Conservation (phyloP, 495 filamentous ascomycete species). For the Cetradonia linearis region DNA sequence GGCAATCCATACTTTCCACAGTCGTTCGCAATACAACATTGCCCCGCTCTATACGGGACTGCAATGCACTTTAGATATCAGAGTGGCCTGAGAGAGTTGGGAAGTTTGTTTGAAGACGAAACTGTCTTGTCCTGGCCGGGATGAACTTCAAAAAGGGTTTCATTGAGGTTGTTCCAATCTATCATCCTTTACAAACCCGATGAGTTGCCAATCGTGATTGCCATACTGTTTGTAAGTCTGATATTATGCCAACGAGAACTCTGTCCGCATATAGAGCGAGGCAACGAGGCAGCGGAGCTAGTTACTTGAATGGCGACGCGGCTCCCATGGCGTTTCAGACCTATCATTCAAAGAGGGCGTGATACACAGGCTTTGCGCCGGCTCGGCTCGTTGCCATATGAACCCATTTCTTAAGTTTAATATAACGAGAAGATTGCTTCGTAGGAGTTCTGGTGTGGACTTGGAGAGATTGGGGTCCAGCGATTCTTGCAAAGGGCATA, state of each 20-base stretch:
- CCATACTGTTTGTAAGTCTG: neutral
- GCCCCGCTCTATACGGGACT: neutral
- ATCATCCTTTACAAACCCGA: neutral
- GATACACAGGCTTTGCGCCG: neutral
- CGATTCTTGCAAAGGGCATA: neutral
- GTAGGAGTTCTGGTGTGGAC: neutral
- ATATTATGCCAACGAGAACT: neutral
- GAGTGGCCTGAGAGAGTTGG: neutral
- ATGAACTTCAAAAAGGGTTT: neutral
- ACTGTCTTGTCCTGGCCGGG: neutral
- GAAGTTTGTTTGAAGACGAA: neutral
- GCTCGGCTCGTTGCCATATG: neutral
- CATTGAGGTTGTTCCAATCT: no score
- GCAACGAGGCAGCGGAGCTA: neutral
- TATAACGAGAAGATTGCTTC: neutral
- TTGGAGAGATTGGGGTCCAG: neutral
- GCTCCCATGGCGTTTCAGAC: neutral
- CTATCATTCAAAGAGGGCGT: slow-evolving; percentile 3
- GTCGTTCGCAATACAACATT: neutral
- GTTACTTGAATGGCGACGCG: neutral
- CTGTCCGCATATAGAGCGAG: neutral
- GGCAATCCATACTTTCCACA: neutral
- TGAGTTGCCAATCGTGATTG: neutral
- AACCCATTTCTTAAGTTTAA: slow-evolving; percentile 4
- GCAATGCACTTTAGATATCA: neutral